Base-by-base conservation (phyloP, 2,329 filamentous ascomycete genomes). In the Pleurostoma richardsiae region DNA sequence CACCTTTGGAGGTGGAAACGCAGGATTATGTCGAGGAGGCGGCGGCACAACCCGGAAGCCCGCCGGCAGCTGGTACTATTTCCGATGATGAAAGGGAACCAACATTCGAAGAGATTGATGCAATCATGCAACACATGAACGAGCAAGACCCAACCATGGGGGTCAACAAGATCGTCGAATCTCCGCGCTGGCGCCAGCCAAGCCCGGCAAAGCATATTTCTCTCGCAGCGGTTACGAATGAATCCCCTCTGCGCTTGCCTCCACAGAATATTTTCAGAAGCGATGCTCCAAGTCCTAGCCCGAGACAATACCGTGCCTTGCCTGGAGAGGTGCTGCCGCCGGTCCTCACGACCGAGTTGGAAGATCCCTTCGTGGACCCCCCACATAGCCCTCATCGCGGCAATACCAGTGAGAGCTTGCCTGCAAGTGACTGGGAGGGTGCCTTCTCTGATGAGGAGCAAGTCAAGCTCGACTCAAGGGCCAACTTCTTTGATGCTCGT, bases 361-460 rank as follows among this genome's bases (percentile, higher is more conserved):
- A 79, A 58, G 82, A 84, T 69, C 83, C 76, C 43, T 86, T 78
- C 56, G 65, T 77, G 57, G 84, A 81, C 38, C 74, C 70, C 4
- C 67, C 72, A 40, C 54, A 65, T 55, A 69, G 71, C 52, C 67
- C 70, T 26, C 79, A 81, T 50, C 79, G 80, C 45, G 73, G 89
- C 46, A 82, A 85, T 56, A 78, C 76, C 49, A 76, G 75, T 31
- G 78, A 79, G 29, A 83, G 80, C 51, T 72, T 85, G 11, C 83
- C 85, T 28, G 79, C 83, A 49, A 96, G 91, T 61, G 92, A 97
- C 64, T 99, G 94, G 94, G 90, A 95, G 59, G 86, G 86, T 60
- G 82, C 86, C 41, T 84, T 96, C 51, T 86, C 86, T 7, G 88
- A 89, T 19, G 84, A 86, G 31, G 88, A 95, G 58, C 89, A 95